These are phyloP conservation scores for Aspergillus sp. DNA, from an alignment of 2,329 filamentous ascomycete species.

Conservation along the genomic window DNA sequence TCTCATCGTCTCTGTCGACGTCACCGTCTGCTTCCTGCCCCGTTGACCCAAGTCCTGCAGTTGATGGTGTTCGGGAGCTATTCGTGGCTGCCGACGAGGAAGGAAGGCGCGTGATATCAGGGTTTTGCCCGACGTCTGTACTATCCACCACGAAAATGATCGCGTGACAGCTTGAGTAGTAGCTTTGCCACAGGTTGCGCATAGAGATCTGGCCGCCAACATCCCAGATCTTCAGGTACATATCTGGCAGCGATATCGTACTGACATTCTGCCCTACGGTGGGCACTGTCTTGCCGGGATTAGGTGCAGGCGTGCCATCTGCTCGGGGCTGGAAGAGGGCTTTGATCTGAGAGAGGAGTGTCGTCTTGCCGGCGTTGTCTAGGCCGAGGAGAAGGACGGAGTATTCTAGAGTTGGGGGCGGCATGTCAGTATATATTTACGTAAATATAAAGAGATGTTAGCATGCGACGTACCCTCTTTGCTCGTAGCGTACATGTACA, in stretches of 20 bases:
- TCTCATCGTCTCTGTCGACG: background rate
- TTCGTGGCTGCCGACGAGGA: background rate
- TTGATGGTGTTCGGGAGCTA: constrained; percentile 21
- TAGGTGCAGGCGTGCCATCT: constrained; percentile 46
- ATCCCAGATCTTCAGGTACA: constrained; percentile 99
- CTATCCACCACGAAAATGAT: constrained; percentile 98
- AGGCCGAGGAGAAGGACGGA: constrained; percentile 95
- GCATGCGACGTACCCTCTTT: constrained; percentile 72
- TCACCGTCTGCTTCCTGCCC: background rate
- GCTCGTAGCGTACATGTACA: constrained; percentile 93
- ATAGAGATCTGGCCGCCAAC: constrained; percentile 90
- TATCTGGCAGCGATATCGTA: constrained; percentile 84
- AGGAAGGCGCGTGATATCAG: constrained; percentile 60
- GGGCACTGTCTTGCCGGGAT: constrained; percentile 82
- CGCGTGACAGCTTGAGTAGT: constrained; percentile 90
- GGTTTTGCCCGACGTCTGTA: constrained; percentile 81
- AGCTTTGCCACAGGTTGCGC: constrained; percentile 90
- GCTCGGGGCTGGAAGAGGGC: constrained; percentile 64
- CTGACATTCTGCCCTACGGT: constrained; percentile 97
- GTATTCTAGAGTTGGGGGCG: constrained; percentile 65
- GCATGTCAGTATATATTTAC: background rate
- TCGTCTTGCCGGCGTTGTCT: constrained; percentile 98
- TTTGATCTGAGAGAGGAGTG: constrained; percentile 95
- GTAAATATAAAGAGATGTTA: background rate
- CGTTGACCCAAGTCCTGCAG: background rate